These are phyloP conservation scores for Allium fistulosum DNA, from an alignment of 106 monocot genomes.

Conservation along the genomic window DNA sequence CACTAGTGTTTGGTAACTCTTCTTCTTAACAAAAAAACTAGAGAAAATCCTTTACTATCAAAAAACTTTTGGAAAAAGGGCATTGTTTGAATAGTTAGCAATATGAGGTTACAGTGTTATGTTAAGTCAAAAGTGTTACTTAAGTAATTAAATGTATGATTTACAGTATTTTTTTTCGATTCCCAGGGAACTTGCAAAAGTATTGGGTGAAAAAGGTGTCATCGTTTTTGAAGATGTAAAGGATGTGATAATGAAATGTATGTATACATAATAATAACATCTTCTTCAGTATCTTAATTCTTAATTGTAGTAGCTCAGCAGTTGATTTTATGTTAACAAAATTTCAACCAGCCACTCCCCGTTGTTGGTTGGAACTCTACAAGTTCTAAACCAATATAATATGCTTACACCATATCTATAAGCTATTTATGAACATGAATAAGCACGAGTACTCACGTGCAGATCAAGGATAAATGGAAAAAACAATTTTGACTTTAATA, in stretches of 20 bases:
- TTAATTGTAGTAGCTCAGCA: background rate
- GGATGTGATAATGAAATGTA: conserved; percentile 74
- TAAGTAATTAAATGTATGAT: too few species aligned
- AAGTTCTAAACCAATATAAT: background rate
- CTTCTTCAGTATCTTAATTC: background rate
- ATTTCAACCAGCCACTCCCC: background rate
- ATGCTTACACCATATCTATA: background rate
- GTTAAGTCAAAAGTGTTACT: too few species aligned
- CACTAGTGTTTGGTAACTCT: too few species aligned
- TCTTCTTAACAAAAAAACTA: too few species aligned
- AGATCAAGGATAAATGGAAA: too few species aligned
- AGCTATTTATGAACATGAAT: too few species aligned
- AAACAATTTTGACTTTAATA: too few species aligned
- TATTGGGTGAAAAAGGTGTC: conserved; percentile 62
- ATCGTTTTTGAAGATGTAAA: conserved; percentile 77
- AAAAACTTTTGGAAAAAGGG: too few species aligned
- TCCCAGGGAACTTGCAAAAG: conserved; percentile 80
- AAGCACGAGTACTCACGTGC: too few species aligned
- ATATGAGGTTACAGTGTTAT: too few species aligned
- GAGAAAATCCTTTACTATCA: too few species aligned
- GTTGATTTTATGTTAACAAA: background rate
- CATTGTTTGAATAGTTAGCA: too few species aligned
- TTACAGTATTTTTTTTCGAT: conserved; percentile 5
- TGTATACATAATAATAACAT: conserved; percentile 4
- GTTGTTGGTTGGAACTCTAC: background rate